phyloP scores from a whole-genome alignment of 2,329 filamentous ascomycete genomes.

The Talaromyces pinophilus region DNA sequence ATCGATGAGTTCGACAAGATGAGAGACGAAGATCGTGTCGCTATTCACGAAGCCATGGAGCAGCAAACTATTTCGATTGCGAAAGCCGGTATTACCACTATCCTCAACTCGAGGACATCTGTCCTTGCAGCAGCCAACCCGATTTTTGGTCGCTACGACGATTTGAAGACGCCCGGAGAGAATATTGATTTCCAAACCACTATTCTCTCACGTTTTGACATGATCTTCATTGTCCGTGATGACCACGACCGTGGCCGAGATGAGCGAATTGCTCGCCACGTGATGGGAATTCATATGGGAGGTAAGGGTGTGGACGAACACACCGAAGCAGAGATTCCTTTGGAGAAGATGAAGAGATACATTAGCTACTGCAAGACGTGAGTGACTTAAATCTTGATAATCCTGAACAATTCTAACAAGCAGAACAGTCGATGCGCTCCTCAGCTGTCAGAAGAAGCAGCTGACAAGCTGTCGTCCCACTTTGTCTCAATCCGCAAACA shows the following conservation, averaged over 20 bases:
- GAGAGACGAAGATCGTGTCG: constrained; percentile 95
- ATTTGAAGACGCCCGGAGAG: constrained; percentile 94
- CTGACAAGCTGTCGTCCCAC: constrained; percentile 94
- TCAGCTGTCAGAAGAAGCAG: constrained; percentile 82
- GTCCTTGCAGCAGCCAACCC: constrained; percentile 95
- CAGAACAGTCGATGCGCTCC: constrained; percentile 77
- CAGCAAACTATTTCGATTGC: constrained; percentile 99
- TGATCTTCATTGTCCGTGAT: constrained; percentile 99
- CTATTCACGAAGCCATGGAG: constrained; percentile 99
- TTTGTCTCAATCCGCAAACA: constrained; percentile 95
- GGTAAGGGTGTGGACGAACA: constrained; percentile 79
- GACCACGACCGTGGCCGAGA: constrained; percentile 88
- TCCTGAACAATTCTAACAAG: constrained; percentile 24
- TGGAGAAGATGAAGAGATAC: constrained; percentile 97
- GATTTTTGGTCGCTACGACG: constrained; percentile 96
- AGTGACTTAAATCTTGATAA: constrained; percentile 39
- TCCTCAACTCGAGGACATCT: constrained; percentile 91
- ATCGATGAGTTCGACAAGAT: constrained; percentile 99
- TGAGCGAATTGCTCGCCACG: constrained; percentile 91
- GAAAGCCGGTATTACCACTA: constrained; percentile 97
- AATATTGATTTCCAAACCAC: constrained; percentile 99
- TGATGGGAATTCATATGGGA: constrained; percentile 97
- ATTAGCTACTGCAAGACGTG: constrained; percentile 95
- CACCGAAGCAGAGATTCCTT: constrained; percentile 81
- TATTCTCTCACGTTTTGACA: constrained; percentile 96